phyloP scores from a whole-genome alignment of 169 alveolate genomes.

The Plasmodium reichenowi region DNA sequence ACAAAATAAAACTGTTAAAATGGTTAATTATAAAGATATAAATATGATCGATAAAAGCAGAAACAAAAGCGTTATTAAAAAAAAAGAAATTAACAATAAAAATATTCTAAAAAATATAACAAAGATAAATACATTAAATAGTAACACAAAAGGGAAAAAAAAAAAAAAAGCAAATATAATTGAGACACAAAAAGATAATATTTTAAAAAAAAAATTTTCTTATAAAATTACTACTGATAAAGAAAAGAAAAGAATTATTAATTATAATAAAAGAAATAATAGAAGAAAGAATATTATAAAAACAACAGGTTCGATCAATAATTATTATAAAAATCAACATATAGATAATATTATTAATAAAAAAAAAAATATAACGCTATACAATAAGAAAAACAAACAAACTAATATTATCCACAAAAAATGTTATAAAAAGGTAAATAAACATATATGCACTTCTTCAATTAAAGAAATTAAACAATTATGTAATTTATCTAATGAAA shows the following conservation, averaged over 20 bases:
- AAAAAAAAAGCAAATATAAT: neutral
- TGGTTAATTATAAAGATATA: slow-evolving; percentile 4
- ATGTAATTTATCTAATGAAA: slow-evolving; percentile 48
- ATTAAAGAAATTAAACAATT: slow-evolving; percentile 34
- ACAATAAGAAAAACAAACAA: neutral
- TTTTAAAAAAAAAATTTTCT: neutral
- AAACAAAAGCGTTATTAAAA: neutral
- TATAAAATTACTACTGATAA: too few relatives aligned
- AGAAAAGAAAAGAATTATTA: too few relatives aligned
- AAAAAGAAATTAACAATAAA: neutral
- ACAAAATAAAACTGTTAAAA: neutral
- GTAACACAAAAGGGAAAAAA: neutral
- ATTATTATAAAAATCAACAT: neutral
- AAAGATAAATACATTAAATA: slow-evolving; percentile 10
- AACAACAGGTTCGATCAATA: neutral
- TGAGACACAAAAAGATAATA: neutral
- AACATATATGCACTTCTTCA: slow-evolving; percentile 22
- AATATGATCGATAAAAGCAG: neutral
- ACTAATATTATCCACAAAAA: neutral
- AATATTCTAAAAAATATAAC: neutral
- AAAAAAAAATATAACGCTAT: neutral
- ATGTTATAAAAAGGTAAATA: slow-evolving; percentile 2
- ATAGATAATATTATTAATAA: neutral
- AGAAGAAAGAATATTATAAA: slow-evolving; percentile 15
- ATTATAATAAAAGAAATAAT: slow-evolving; percentile 1